Base-by-base conservation (phyloP, 2,329 filamentous ascomycete species). In the Trichoderma brevicompactum region DNA sequence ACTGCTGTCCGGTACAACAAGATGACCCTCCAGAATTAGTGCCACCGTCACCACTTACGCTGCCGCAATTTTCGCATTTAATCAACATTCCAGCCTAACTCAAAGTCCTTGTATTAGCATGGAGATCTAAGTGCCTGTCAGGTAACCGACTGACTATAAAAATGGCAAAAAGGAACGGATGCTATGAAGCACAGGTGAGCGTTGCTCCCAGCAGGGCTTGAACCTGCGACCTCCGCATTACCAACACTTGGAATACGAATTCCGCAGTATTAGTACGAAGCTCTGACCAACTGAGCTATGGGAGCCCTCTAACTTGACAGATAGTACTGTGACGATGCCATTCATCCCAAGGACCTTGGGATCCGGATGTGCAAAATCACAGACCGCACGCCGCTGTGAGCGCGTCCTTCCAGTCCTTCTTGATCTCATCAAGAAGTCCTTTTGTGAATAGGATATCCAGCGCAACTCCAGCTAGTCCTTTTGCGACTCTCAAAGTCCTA, bases 381-480 rank as follows among this genome's bases (percentile, higher is more conserved):
- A 34, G 6, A 7, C 2, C n/a, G 5, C 23, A 12, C 13, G 36
- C 52, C 19, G n/a, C 1, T 12, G 17, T 15, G n/a, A 53, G 43
- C 23, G 28, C 34, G 8, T 34, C 36, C 19, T 32, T 59, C 67
- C 68, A 69, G 2, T 68, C 65, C 23, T 48, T 56, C 72, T 80
- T 80, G 10, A 82, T 75, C 41, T 77, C 73, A 6, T 76, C 74
- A 8, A 84, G 70, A 15, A 85, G 67, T 0, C 76, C 77, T 3
- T 79, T 71, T 7, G 77, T 73, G 0, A 75, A 76, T 58, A 85
- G 69, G 0, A 85, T 76, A 65, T 85, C 82, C 2, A 84, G 66
- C 0, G 79, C 83, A 0, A 80, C 79, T 3, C 80, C 80, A 1
- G 82, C 82, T 49, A 85, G 70, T 3, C 78, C 79, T 68, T 84